Evolutionary conservation across 306 rosid species (phyloP).

Genomic region (Inga laurina): DNA sequence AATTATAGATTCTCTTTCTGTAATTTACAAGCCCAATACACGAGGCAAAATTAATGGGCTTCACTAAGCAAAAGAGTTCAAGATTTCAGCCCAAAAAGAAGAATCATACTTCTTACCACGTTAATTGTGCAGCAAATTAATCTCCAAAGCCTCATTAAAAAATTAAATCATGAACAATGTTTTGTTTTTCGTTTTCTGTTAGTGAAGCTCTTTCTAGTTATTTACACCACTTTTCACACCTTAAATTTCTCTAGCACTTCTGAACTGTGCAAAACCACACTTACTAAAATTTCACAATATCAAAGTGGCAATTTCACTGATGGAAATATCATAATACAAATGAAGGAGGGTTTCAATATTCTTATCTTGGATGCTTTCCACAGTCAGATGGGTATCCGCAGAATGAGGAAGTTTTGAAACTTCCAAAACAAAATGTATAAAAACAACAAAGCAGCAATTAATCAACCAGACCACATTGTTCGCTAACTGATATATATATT

Average conservation of each 20-base stretch:
- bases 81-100: conserved; percentile 19
- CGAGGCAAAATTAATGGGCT: conserved; percentile 24
- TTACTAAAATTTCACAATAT: neutral
- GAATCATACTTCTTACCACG: neutral
- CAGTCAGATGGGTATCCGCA: neutral
- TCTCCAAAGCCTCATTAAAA: neutral
- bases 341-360: neutral
- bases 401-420: conserved; percentile 15
- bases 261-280: neutral
- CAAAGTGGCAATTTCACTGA: conserved; percentile 3
- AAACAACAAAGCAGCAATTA: neutral
- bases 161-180: neutral
- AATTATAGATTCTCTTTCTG: neutral
- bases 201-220: neutral
- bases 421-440: conserved; percentile 6
- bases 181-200: neutral
- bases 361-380: neutral
- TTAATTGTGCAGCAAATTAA: neutral
- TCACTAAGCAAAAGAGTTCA: conserved; percentile 8
- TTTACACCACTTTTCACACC: neutral
- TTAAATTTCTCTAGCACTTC: neutral
- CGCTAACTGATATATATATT: neutral
- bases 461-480: conserved; percentile 7
- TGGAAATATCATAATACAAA: neutral
- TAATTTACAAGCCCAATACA: conserved; percentile 33